Evolutionary conservation across 179 eudicot genomes (phyloP), one percentile per base, ranked within the genome.

Genomic region (Drosera spatulata): DNA sequence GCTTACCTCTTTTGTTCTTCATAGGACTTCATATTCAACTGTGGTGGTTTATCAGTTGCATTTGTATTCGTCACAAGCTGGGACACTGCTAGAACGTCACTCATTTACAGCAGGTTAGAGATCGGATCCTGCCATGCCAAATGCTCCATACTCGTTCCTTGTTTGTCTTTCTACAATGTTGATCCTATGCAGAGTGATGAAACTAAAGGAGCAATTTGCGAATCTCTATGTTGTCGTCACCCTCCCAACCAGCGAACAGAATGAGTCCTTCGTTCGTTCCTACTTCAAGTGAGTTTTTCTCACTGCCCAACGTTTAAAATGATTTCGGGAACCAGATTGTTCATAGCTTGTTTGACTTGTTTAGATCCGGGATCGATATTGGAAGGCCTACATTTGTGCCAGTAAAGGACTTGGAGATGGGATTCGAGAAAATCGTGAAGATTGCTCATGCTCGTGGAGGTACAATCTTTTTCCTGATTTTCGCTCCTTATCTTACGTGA

Each of bases 381-480:
- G 97, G 97, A 39, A 85, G 65, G 71, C 97, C 97, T 40, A 58
- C 79, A 50, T 87, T 91, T 75, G 69, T 88, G 59, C 91, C 82
- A 11, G 97, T 82, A 56, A 78, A 71, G 45, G 91, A 85, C 62
- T 62, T 81, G 53, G 95, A 91, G 78, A 85, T 91, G 96, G 97
- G 96, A 50, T 88, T 91, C 71, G 94, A 83, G 71, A 83, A 85
- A 72, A 79, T 83, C 68, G 88, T 88, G 66, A 91, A 82, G 80
- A 75, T 91, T 72, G 88, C 91, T 50, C 95, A 73, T 79, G 85
- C 88, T 55, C 96, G 86, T 52, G 96, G 96, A 63, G 96, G 97
- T 90, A 75, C 66, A 67, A 1, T 6, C 15, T 61, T 7, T 54
- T 39, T 39, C 48, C 39, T 15, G 45, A 61, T 13, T 46, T 10